phyloP scores from a whole-genome alignment of 371 early-diverging fungal species.

The Nematocida sp. region DNA sequence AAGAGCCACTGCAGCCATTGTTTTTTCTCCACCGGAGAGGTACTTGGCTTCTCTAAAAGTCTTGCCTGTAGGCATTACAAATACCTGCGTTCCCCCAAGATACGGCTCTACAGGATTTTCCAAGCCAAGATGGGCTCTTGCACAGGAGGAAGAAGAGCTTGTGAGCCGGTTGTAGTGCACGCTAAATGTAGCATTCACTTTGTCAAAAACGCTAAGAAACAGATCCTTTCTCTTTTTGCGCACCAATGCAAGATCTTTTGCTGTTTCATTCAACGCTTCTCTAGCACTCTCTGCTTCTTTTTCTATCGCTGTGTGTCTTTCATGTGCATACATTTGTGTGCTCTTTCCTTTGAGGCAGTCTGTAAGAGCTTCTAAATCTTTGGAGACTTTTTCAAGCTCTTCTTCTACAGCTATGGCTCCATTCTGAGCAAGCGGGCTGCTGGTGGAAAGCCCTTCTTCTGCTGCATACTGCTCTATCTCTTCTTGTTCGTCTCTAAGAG shows the following conservation, averaged over 20 bases:
- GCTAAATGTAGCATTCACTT: conserved; percentile 78
- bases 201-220: conserved; percentile 79
- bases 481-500: conserved; percentile 29
- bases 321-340: not conserved
- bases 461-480: conserved; percentile 45
- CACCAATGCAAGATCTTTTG: conserved; percentile 69
- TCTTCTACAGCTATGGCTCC: conserved; percentile 2
- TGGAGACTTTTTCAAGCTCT: conserved; percentile 19
- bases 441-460: conserved; percentile 36
- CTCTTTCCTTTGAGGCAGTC: conserved; percentile 1
- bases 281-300: conserved; percentile 18
- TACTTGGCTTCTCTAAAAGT: conserved; percentile 95
- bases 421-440: not conserved
- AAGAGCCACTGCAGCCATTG: conserved; percentile 84
- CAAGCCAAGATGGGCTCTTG: conserved; percentile 72
- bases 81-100: conserved; percentile 80
- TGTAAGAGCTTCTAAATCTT: conserved; percentile 22
- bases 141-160: conserved; percentile 68
- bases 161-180: conserved; percentile 87
- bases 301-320: not conserved
- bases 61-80: conserved; percentile 98
- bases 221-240: conserved; percentile 72
- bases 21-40: conserved; percentile 97
- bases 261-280: not conserved
- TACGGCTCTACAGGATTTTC: conserved; percentile 91